phyloP scores from a whole-genome alignment of 2,329 filamentous ascomycete species.

The Neurospora sp. region DNA sequence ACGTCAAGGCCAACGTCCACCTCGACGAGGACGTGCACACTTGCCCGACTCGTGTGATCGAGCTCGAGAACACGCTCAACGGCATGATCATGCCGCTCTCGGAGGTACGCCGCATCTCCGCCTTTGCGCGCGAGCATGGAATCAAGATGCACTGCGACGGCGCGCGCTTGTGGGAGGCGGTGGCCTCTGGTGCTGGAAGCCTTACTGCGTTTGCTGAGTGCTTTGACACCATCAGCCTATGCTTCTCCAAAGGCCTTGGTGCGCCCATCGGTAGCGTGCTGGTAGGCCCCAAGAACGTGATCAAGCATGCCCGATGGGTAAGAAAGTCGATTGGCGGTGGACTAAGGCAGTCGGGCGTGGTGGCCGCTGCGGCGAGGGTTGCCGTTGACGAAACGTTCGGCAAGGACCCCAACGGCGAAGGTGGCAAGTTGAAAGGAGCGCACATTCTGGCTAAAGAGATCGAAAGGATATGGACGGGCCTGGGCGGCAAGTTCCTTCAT shows the following conservation, averaged over 20 bases:
- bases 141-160: slow-evolving; percentile 42
- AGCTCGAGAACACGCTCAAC: slow-evolving; percentile 75
- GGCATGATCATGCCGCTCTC: slow-evolving; percentile 69
- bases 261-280: slow-evolving; percentile 42
- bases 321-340: slow-evolving; percentile 76
- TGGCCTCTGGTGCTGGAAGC: slow-evolving; percentile 31
- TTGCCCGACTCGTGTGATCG: slow-evolving; percentile 73
- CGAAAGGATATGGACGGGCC: slow-evolving; percentile 51
- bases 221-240: slow-evolving; percentile 50
- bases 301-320: slow-evolving; percentile 63
- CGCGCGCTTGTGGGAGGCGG: slow-evolving; percentile 42
- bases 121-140: slow-evolving; percentile 50
- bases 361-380: slow-evolving; percentile 65
- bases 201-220: slow-evolving; percentile 32
- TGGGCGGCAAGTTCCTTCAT: slow-evolving; percentile 58
- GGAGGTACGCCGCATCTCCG: slow-evolving; percentile 59
- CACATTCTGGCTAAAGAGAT: slow-evolving; percentile 56
- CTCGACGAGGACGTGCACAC: slow-evolving; percentile 63
- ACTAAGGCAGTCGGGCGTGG: slow-evolving; percentile 64
- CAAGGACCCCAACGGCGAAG: slow-evolving; percentile 43
- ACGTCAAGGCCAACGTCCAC: slow-evolving; percentile 57
- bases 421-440: slow-evolving; percentile 49
- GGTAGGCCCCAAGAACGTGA: slow-evolving; percentile 37
- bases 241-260: slow-evolving; percentile 44
- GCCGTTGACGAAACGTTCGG: slow-evolving; percentile 74